A percentile compares a stretch with the other conserved stretches of the same genome.
Conservation (phyloP, 169 alveolate species). For the Cryptosporidium felis region DNA sequence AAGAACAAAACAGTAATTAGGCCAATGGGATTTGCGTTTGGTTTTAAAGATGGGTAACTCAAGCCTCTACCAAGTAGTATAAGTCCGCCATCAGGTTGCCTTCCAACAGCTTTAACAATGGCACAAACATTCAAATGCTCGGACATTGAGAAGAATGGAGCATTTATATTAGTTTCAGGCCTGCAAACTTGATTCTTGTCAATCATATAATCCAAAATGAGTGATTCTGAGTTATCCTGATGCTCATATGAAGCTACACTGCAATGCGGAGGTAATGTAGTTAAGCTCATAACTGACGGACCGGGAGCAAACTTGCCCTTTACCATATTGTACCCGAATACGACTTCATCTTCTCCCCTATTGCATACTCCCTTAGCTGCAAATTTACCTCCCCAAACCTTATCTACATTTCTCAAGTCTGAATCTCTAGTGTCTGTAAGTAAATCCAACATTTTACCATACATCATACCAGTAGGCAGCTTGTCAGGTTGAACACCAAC, state of each 20-base stretch:
- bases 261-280: slow-evolving; percentile 38
- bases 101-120: slow-evolving; percentile 55
- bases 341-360: slow-evolving; percentile 25
- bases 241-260: slow-evolving; percentile 30
- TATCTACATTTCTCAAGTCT: slow-evolving; percentile 16
- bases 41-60: slow-evolving; percentile 45
- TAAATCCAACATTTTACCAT: slow-evolving; percentile 55
- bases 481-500: slow-evolving; percentile 29
- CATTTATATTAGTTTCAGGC: slow-evolving; percentile 22
- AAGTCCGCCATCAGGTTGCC: slow-evolving; percentile 60
- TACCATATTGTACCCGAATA: slow-evolving; percentile 53
- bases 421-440: slow-evolving; percentile 19
- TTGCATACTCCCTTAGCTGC: slow-evolving; percentile 44
- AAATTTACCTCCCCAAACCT: slow-evolving; percentile 62
- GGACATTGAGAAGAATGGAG: slow-evolving; percentile 52
- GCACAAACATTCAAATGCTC: slow-evolving; percentile 66
- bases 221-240: slow-evolving; percentile 49
- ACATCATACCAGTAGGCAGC: slow-evolving; percentile 57
- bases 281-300: slow-evolving; percentile 45
- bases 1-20: slow-evolving; percentile 54
- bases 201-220: slow-evolving; percentile 66
- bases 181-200: slow-evolving; percentile 55
- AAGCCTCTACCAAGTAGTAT: slow-evolving; percentile 67
- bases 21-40: slow-evolving; percentile 48
- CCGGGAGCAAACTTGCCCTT: slow-evolving; percentile 34